Evolutionary conservation across 2,329 filamentous ascomycete genomes (phyloP).

Genomic region (Pestalotiopsis fici): DNA sequence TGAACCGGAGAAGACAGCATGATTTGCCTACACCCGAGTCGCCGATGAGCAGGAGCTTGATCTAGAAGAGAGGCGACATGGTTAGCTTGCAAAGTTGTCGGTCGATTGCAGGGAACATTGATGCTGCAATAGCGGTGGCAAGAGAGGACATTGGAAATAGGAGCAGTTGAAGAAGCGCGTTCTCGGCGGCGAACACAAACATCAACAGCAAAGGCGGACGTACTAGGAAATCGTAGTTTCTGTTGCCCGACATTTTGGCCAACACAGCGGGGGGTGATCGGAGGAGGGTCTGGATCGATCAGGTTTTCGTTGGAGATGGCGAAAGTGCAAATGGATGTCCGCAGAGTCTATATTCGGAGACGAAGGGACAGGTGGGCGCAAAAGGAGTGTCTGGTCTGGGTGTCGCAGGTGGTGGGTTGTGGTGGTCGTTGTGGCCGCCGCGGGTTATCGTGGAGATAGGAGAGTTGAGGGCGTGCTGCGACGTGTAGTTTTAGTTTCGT

Average conservation of each 20-base stretch:
- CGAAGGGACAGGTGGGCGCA: not conserved
- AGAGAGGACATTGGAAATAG: not conserved
- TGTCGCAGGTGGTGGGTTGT: not conserved
- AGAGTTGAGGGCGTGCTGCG: not conserved
- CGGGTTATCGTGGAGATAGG: not conserved
- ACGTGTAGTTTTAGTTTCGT: not conserved
- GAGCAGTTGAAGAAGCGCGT: not conserved
- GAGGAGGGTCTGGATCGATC: constrained; percentile 19
- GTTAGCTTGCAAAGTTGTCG: constrained; percentile 10
- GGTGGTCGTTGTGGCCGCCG: not conserved
- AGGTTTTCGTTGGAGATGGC: constrained; percentile 13
- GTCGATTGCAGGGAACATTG: constrained; percentile 8
- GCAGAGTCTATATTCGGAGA: not conserved
- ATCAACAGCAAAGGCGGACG: constrained; percentile 33
- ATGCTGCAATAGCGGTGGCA: not conserved
- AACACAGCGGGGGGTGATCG: constrained; percentile 4
- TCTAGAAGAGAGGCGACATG: constrained; percentile 51
- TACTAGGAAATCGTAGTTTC: constrained; percentile 99
- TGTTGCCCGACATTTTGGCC: constrained; percentile 83
- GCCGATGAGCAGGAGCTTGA: constrained; percentile 95
- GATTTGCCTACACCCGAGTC: constrained; percentile 97
- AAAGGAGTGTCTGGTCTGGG: not conserved
- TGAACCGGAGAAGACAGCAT: constrained; percentile 94
- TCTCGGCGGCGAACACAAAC: not conserved
- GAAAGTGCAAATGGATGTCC: not conserved